Base-by-base conservation (phyloP, 148 eudicot species). In the Camellia japonica region DNA sequence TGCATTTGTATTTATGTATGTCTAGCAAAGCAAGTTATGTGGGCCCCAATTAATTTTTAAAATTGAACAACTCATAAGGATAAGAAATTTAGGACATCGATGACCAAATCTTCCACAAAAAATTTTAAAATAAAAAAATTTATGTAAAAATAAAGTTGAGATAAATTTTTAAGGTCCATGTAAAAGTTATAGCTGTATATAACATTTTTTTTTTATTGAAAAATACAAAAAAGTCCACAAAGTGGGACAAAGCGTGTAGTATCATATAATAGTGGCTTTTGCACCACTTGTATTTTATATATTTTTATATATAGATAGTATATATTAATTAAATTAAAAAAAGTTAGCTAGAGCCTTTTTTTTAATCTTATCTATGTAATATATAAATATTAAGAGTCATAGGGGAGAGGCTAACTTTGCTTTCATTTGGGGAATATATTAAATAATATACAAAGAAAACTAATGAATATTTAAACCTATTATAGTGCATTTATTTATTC, bases 231-330 rank as follows among this genome's bases (percentile, higher is more conserved):
- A 81, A 61, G 80, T 79, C 78, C 80, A 81, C 69, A 38, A 62
- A 80, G 75, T 74, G 77, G 76, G 79, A 80, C 83, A 86, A 55
- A 69, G 77, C 81, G 74, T 78, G 88, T 80, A 74, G 71, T 80
- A 73, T 73, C 77, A 61, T 73, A 84, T 80, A 81, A 84, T 82
- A 81, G 73, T 60, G 75, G 65, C 74, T 86, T 86, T 78, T 71
- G 38, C 70, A 78, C 85, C 82, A 64, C 80, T 79, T 70, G 9
- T 54, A 79, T 73, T 64, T 71, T 73, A 64, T 19, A 43, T 19
- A 23, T 42, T 62, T 23, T n/a, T 19, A 8, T 1, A 18, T 19
- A 8, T 1, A 18, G 18, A 38, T 18, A 56, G 8, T 13, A 11
- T 20, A 63, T 9, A 68, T 14, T 49, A 15, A 65, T 30, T 69